Evolutionary conservation across 2,329 filamentous ascomycete species (phyloP).

Genomic region (Colletotrichum costaricense): DNA sequence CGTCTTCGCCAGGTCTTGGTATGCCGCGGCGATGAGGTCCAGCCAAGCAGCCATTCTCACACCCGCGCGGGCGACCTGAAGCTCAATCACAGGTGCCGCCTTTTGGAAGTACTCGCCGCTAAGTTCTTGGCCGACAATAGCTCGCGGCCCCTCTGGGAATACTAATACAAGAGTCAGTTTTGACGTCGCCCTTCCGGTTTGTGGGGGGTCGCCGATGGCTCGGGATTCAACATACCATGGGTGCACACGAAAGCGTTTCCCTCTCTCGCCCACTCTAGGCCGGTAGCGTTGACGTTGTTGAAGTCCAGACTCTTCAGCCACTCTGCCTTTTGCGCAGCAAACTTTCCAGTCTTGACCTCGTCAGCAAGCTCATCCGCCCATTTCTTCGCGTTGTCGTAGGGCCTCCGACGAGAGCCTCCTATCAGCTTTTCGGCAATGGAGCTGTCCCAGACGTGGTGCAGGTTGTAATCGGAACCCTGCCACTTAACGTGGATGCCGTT

Average conservation of each 20-base stretch:
- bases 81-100: constrained; percentile 72
- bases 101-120: constrained; percentile 72
- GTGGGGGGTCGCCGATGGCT: background rate
- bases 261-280: constrained; percentile 73
- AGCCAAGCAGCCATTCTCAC: constrained; percentile 76
- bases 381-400: constrained; percentile 60
- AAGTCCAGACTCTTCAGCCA: constrained; percentile 72
- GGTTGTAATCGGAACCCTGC: constrained; percentile 67
- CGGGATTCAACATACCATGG: constrained; percentile 58
- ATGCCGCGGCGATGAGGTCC: constrained; percentile 65
- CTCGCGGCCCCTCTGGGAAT: constrained; percentile 69
- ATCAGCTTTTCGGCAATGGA: constrained; percentile 74
- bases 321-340: constrained; percentile 55
- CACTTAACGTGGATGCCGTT: constrained; percentile 76
- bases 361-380: constrained; percentile 69
- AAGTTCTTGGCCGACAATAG: constrained; percentile 70
- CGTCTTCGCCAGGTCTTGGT: constrained; percentile 36
- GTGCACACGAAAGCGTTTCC: constrained; percentile 72
- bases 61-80: constrained; percentile 75
- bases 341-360: constrained; percentile 68
- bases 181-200: background rate
- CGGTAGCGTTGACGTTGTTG: constrained; percentile 63
- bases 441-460: constrained; percentile 81
- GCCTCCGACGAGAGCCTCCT: constrained; percentile 62
- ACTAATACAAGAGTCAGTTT: constrained; percentile 51